A percentile compares a stretch with the other conserved stretches of the same genome.
Conservation (phyloP, 495 filamentous ascomycete genomes). For the Penicillium lagena region DNA sequence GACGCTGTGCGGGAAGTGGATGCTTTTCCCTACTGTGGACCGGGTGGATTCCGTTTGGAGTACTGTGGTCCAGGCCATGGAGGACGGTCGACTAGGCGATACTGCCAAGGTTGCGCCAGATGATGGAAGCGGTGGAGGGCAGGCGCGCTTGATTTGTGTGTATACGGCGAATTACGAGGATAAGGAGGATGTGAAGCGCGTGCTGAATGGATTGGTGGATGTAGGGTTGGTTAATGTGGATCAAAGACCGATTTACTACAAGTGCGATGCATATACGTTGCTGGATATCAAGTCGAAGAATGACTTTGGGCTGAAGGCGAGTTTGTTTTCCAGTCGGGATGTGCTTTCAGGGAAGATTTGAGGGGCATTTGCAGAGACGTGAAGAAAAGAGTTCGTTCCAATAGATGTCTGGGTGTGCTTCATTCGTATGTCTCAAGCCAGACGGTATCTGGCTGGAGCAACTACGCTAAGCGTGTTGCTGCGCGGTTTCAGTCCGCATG, state of each 20-base stretch:
- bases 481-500: too few relatives aligned
- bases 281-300: constrained; percentile 62
- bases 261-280: constrained; percentile 73
- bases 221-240: constrained; percentile 48
- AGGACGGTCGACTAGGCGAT: constrained; percentile 57
- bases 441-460: too few relatives aligned
- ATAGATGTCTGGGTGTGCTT: neutral
- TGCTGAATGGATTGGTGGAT: constrained; percentile 52
- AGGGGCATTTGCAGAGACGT: neutral
- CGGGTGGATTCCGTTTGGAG: constrained; percentile 60
- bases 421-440: neutral
- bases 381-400: too few relatives aligned
- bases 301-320: constrained; percentile 58
- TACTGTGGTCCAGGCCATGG: constrained; percentile 54
- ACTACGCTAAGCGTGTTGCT: too few relatives aligned
- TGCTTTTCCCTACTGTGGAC: constrained; percentile 59
- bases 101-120: constrained; percentile 63
- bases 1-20: constrained; percentile 74
- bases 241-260: constrained; percentile 64
- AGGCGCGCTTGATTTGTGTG: constrained; percentile 57
- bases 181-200: constrained; percentile 57
- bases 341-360: constrained; percentile 21
- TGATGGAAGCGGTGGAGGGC: constrained; percentile 23
- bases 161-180: constrained; percentile 74
- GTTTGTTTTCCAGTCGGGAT: constrained; percentile 39